phyloP scores from a whole-genome alignment of 2,329 filamentous ascomycete genomes.

The Pyrenochaeta sp. region DNA sequence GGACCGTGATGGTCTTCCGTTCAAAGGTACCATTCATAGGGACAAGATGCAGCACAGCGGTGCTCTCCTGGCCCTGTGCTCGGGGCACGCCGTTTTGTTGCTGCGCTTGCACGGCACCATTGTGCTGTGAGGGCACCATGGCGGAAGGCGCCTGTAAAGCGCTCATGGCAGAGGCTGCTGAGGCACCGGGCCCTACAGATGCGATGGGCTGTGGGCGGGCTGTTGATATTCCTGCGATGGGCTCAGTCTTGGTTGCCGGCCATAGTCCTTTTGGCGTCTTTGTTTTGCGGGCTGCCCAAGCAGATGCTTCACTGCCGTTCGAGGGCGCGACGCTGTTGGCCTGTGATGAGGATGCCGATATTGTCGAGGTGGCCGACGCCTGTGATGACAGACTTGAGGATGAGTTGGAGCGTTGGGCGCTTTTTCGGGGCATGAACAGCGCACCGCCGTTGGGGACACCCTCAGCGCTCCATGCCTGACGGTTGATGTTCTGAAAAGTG shows the following conservation, averaged over 20 bases:
- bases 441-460: slow-evolving; percentile 67
- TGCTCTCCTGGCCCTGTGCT: slow-evolving; percentile 62
- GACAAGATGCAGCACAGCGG: slow-evolving; percentile 83
- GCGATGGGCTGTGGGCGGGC: slow-evolving; percentile 69
- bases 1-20: slow-evolving; percentile 93
- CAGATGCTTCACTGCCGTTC: slow-evolving; percentile 34
- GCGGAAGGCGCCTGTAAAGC: slow-evolving; percentile 69
- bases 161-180: slow-evolving; percentile 69
- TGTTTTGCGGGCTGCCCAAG: slow-evolving; percentile 57
- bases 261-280: slow-evolving; percentile 66
- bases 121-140: slow-evolving; percentile 73
- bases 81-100: slow-evolving; percentile 65
- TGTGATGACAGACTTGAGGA: slow-evolving; percentile 79
- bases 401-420: slow-evolving; percentile 85
- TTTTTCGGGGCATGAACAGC: slow-evolving; percentile 90
- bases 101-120: slow-evolving; percentile 67
- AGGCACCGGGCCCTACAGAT: slow-evolving; percentile 64
- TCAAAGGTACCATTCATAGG: slow-evolving; percentile 98
- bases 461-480: slow-evolving; percentile 69
- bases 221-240: slow-evolving; percentile 69
- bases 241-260: slow-evolving; percentile 72
- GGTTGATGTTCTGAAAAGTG: slow-evolving; percentile 68
- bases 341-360: slow-evolving; percentile 68
- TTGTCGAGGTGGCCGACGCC: slow-evolving; percentile 71
- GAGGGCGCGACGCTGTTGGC: slow-evolving; percentile 65